Percentiles rank a stretch among this genome's conserved stretches.
These are phyloP conservation scores for Yarrowia sp. DNA, from an alignment of 805 yeast genomes.

Conservation along the genomic window DNA sequence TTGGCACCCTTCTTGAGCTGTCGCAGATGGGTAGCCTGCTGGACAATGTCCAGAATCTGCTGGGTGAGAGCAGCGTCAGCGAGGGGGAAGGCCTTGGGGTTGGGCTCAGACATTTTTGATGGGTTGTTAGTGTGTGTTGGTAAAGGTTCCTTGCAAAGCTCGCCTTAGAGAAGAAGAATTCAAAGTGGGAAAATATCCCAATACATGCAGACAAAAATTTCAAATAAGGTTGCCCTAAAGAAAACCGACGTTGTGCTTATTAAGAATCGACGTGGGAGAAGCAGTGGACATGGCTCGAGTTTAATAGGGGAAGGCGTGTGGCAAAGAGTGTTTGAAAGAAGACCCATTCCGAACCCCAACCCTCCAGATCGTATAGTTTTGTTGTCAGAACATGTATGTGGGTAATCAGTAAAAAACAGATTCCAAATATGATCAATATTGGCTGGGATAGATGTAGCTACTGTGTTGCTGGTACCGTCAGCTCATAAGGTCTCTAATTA, in stretches of 20 bases:
- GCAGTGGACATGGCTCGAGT: not conserved
- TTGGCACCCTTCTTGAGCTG: constrained; percentile 99
- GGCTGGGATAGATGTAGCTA: not conserved
- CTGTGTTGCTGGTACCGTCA: not conserved
- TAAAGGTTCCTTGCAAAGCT: constrained; percentile 41
- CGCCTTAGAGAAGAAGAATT: constrained; percentile 34
- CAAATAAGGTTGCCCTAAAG: constrained; percentile 24
- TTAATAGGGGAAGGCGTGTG: not conserved
- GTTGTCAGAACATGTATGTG: no score
- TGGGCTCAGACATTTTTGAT: constrained; percentile 66
- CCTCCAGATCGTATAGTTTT: no score
- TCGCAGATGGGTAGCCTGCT: constrained; percentile 96
- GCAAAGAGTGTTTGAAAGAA: not conserved
- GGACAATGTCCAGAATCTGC: constrained; percentile 95
- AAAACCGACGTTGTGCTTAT: not conserved
- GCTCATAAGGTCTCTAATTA: not conserved
- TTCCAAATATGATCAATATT: not conserved
- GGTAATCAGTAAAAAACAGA: no score
- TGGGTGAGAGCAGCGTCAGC: constrained; percentile 95
- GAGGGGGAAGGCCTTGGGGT: constrained; percentile 98
- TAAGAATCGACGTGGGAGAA: not conserved
- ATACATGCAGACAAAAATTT: constrained; percentile 21
- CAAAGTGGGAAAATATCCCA: not conserved
- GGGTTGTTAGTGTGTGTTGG: constrained; percentile 15
- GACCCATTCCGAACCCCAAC: no score